Conservation (phyloP, 805 yeast genomes). For the Tetrapisispora phaffii region DNA sequence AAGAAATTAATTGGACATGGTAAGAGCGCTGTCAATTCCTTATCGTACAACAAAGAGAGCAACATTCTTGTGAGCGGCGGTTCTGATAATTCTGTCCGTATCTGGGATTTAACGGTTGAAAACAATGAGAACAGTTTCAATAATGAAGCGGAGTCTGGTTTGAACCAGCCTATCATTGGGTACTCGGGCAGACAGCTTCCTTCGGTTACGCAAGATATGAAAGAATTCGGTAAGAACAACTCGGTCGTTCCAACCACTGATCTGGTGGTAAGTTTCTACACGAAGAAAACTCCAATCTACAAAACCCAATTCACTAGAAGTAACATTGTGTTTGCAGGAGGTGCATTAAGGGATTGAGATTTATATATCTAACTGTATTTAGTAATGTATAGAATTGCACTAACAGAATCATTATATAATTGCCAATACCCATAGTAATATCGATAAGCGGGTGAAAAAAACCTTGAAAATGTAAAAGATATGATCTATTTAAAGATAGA, state of each 20-base stretch:
- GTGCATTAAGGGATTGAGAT: conserved; percentile 67
- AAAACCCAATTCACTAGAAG: conserved; percentile 87
- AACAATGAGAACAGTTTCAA: background rate
- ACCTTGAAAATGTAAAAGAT: no score
- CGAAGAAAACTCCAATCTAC: conserved; percentile 89
- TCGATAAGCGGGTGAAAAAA: no score
- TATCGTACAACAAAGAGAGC: conserved; percentile 80
- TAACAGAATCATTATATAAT: no score
- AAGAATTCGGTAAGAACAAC: conserved; percentile 44
- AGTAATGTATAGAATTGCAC: background rate
- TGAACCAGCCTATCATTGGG: conserved; percentile 33
- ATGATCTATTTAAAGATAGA: no score
- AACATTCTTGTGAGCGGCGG: conserved; percentile 84
- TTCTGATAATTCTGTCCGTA: conserved; percentile 84
- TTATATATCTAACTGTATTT: conserved; percentile 9
- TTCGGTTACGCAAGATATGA: conserved; percentile 31
- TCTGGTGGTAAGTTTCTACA: conserved; percentile 86
- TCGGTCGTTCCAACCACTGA: conserved; percentile 79
- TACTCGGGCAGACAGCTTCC: conserved; percentile 29
- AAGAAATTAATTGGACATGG: conserved; percentile 96
- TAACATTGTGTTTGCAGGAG: conserved; percentile 86
- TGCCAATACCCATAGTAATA: no score
- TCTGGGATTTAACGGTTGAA: conserved; percentile 88
- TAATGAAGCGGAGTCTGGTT: background rate
- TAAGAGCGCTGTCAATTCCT: conserved; percentile 69